Evolutionary conservation across 345 rosid species (phyloP).

Genomic region (Cardamine occulta): DNA sequence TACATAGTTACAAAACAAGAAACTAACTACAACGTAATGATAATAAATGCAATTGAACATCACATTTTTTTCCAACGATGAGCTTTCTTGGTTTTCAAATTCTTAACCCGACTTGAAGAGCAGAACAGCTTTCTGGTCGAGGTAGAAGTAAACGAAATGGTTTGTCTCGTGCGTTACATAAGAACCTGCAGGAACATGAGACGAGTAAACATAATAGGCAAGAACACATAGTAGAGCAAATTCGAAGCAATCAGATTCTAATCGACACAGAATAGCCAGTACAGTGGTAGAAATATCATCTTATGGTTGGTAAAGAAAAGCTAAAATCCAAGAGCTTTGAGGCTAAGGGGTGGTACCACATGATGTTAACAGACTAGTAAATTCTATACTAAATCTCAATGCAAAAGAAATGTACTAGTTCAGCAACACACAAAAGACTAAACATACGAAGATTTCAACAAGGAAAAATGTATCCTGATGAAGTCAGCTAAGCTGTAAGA

Average conservation of each 20-base stretch:
- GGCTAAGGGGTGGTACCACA: constrained; percentile 1
- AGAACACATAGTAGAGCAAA: not conserved
- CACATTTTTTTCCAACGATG: constrained; percentile 5
- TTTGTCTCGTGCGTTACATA: constrained; percentile 97
- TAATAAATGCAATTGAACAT: constrained; percentile 23
- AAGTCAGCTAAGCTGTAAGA: not conserved
- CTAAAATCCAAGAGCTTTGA: not conserved
- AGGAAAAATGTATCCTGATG: not conserved
- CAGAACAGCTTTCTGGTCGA: constrained; percentile 90
- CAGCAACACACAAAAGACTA: not conserved
- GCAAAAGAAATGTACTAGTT: not conserved
- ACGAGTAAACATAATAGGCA: not conserved
- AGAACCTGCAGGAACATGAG: constrained; percentile 60
- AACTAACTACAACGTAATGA: constrained; percentile 38
- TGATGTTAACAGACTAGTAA: not conserved
- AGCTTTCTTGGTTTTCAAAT: constrained; percentile 19
- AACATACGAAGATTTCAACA: not conserved
- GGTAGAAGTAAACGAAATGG: constrained; percentile 92
- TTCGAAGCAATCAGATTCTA: constrained; percentile 3
- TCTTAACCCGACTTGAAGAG: constrained; percentile 90
- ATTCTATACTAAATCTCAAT: not conserved
- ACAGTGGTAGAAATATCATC: not conserved
- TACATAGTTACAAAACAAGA: constrained; percentile 16
- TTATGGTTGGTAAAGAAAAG: not conserved
- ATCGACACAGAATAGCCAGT: not conserved